Evolutionary conservation across 768 basidiomycete species (phyloP), one percentile per base, ranked within the genome.

Genomic region (Trametes coccinea): DNA sequence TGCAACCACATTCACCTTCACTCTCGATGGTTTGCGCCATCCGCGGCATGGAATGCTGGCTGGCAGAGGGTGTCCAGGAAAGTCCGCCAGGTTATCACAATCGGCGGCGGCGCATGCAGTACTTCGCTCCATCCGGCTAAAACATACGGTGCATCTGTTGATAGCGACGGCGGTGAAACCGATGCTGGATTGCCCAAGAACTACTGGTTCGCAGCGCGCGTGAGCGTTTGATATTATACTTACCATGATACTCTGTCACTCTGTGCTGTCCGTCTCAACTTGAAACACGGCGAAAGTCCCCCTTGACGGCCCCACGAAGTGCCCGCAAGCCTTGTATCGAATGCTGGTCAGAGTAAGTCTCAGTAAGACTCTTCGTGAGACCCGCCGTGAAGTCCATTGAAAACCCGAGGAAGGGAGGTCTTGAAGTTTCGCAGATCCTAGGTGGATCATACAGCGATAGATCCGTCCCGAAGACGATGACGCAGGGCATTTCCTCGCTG

Each of bases 81-180:
- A 0, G 77, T 81, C 64, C 82, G 85, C 70, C 85, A 85, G 17
- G 94, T 76, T 0, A 82, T 79, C 0, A 81, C 71, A 9, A 90
- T 75, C 0, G 87, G 88, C 14, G 74, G 76, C 1, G 79, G 80
- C 2, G 89, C 87, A 62, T 80, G 78, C 10, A 87, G 62, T 1
- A 93, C 78, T 69, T 94, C 91, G 56, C 88, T 81, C 91, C 92
- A 95, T 0, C 95, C 90, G 0, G 90, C 87, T 11, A 89, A 77
- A 31, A 92, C 78, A 67, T 93, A 91, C 9, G 89, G 89, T 0
- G 91, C 87, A 72, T 94, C 94, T 8, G 87, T 91, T 0, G 88
- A 88, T 17, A 84, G 75, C 4, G 84, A 70, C 0, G 84, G 82
- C 1, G 80, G 73, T 16, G 76, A 70, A 14, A 68, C 75, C 43